Percentiles rank a stretch among this genome's conserved stretches.
Evolutionary conservation across 1,284 basidiomycete species (phyloP).

Genomic region (Ustilago xerochloae): DNA sequence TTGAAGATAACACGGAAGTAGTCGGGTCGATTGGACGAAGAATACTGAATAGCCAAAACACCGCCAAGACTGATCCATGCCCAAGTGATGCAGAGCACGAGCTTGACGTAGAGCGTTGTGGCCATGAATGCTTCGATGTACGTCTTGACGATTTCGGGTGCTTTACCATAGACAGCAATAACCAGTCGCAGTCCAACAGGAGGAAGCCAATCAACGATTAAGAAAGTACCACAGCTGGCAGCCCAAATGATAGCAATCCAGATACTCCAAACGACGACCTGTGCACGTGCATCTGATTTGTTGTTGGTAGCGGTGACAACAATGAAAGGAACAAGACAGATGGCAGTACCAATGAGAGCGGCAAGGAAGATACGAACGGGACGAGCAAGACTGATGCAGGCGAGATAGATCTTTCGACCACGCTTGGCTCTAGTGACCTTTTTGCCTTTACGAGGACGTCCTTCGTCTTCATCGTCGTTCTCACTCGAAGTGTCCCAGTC

Average conservation of each 20-base stretch:
- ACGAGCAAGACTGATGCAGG: slow-evolving; percentile 57
- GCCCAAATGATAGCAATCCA: slow-evolving; percentile 66
- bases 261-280: slow-evolving; percentile 61
- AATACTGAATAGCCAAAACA: slow-evolving; percentile 50
- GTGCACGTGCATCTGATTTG: slow-evolving; percentile 30
- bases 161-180: slow-evolving; percentile 59
- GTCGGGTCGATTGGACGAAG: slow-evolving; percentile 24
- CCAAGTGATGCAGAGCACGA: slow-evolving; percentile 64
- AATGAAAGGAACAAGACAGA: slow-evolving; percentile 61
- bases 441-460: slow-evolving; percentile 21
- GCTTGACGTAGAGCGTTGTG: slow-evolving; percentile 56
- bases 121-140: slow-evolving; percentile 60
- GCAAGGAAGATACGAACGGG: slow-evolving; percentile 60
- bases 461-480: slow-evolving; percentile 41
- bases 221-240: slow-evolving; percentile 59
- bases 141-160: slow-evolving; percentile 59
- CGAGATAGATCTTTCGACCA: slow-evolving; percentile 56
- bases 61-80: slow-evolving; percentile 66
- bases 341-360: slow-evolving; percentile 57
- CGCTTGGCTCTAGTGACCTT: slow-evolving; percentile 50
- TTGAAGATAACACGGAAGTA: slow-evolving; percentile 58
- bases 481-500: slow-evolving; percentile 61
- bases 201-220: slow-evolving; percentile 60
- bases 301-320: slow-evolving; percentile 53
- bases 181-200: slow-evolving; percentile 48